Evolutionary conservation across 2,329 filamentous ascomycete species (phyloP).

Genomic region (Coniella lustricola): DNA sequence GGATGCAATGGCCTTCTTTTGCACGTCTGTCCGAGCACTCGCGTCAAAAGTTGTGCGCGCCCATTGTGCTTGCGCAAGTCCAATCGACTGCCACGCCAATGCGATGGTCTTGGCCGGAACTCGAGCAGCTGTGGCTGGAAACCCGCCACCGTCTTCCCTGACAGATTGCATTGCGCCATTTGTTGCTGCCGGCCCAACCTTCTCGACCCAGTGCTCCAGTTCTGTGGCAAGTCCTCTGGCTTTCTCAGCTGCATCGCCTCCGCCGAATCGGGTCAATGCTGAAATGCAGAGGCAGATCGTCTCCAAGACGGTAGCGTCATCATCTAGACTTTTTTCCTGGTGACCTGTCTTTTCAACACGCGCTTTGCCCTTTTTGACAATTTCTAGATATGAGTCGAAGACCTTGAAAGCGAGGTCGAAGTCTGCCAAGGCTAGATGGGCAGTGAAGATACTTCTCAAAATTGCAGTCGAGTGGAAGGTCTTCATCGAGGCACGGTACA

Average conservation of each 20-base stretch:
- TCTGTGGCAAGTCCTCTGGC: constrained; percentile 63
- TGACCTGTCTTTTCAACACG: constrained; percentile 73
- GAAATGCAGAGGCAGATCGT: constrained; percentile 76
- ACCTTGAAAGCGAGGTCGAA: constrained; percentile 89
- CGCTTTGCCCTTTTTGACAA: constrained; percentile 78
- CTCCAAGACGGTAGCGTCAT: constrained; percentile 67
- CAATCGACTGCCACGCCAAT: constrained; percentile 75
- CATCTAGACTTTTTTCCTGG: constrained; percentile 64
- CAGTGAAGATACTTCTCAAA: constrained; percentile 75
- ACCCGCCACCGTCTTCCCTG: constrained; percentile 16
- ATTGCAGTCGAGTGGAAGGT: constrained; percentile 93
- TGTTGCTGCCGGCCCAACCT: constrained; percentile 35
- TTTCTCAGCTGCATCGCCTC: constrained; percentile 67
- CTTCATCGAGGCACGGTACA: constrained; percentile 86
- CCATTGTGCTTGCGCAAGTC: constrained; percentile 81
- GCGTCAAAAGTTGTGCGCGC: constrained; percentile 74
- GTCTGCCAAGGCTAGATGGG: constrained; percentile 81
- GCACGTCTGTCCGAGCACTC: constrained; percentile 62
- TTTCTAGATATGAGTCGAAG: constrained; percentile 85
- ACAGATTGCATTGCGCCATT: constrained; percentile 18
- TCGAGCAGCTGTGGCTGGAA: constrained; percentile 19
- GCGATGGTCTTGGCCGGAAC: constrained; percentile 59
- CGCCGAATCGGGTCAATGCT: constrained; percentile 76
- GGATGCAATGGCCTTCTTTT: constrained; percentile 68
- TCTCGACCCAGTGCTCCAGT: constrained; percentile 69